Evolutionary conservation across 2,329 filamentous ascomycete genomes (phyloP).

Genomic region (Bipolaris gigantea): DNA sequence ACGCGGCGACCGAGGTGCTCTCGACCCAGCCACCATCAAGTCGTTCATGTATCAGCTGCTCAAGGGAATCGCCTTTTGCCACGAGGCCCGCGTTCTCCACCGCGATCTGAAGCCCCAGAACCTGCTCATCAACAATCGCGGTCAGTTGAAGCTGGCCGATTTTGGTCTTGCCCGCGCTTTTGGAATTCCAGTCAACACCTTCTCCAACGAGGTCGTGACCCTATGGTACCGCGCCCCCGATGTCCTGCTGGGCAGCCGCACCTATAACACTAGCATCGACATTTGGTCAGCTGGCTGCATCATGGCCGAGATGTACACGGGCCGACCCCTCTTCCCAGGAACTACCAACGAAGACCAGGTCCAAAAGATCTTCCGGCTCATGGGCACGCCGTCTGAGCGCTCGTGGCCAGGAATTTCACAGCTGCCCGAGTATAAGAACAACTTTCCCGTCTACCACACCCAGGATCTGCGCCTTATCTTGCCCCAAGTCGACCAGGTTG

Average conservation of each 20-base stretch:
- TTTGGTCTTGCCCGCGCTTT: constrained; percentile 94
- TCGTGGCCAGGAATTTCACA: constrained; percentile 94
- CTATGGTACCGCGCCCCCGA: constrained; percentile 97
- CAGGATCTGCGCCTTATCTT: constrained; percentile 86
- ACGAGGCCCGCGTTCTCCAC: constrained; percentile 94
- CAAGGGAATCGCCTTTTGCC: constrained; percentile 94
- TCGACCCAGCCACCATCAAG: constrained; percentile 91
- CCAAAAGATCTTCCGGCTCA: constrained; percentile 94
- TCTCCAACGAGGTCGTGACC: constrained; percentile 96
- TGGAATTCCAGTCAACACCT: constrained; percentile 96
- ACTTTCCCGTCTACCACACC: constrained; percentile 90
- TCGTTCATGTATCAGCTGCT: constrained; percentile 99
- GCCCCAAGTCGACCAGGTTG: constrained; percentile 83
- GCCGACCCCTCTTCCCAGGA: constrained; percentile 90
- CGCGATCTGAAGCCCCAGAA: constrained; percentile 97
- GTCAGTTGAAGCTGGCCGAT: constrained; percentile 87
- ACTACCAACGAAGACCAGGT: constrained; percentile 99
- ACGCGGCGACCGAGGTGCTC: constrained; percentile 81
- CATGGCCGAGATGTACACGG: constrained; percentile 99
- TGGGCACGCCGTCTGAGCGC: constrained; percentile 95
- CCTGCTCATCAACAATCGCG: constrained; percentile 89
- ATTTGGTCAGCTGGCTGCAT: constrained; percentile 99
- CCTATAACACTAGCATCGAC: constrained; percentile 99
- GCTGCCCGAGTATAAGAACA: constrained; percentile 96
- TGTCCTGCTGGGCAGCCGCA: constrained; percentile 87